Conservation (phyloP, 2,329 filamentous ascomycete species). For the Paracorniculantispora psalliotae region DNA sequence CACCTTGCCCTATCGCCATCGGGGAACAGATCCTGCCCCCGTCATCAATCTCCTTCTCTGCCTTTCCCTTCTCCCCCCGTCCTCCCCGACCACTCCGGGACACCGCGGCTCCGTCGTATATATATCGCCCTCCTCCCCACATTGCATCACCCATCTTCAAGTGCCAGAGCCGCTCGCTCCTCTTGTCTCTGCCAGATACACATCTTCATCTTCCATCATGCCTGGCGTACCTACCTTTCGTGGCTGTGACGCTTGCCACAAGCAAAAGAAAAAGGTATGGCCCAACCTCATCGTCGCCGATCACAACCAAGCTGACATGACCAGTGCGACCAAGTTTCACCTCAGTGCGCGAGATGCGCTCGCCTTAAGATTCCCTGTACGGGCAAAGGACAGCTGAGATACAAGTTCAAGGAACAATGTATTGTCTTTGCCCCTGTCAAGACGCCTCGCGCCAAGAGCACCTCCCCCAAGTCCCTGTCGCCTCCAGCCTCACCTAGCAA, state of each 20-base stretch:
- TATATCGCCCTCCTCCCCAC: not conserved
- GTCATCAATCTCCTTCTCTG: not conserved
- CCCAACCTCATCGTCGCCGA: not conserved
- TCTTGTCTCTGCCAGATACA: not conserved
- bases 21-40: not conserved
- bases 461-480: not conserved
- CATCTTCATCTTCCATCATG: constrained; percentile 27
- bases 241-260: constrained; percentile 46
- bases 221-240: constrained; percentile 47
- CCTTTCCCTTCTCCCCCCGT: not conserved
- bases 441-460: not conserved
- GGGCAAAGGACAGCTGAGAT: constrained; percentile 42
- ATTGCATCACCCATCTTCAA: not conserved
- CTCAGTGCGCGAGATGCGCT: constrained; percentile 40
- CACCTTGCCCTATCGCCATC: not conserved
- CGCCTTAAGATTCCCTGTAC: constrained; percentile 40
- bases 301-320: not conserved
- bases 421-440: not conserved
- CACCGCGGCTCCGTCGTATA: not conserved
- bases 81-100: not conserved
- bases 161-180: not conserved
- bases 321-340: constrained; percentile 43
- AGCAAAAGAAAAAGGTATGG: constrained; percentile 49
- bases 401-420: constrained; percentile 42
- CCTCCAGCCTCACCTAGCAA: constrained; percentile 25